These are phyloP conservation scores for Tardiomyces depauwii DNA, from an alignment of 1,139 yeast genomes.

Conservation along the genomic window DNA sequence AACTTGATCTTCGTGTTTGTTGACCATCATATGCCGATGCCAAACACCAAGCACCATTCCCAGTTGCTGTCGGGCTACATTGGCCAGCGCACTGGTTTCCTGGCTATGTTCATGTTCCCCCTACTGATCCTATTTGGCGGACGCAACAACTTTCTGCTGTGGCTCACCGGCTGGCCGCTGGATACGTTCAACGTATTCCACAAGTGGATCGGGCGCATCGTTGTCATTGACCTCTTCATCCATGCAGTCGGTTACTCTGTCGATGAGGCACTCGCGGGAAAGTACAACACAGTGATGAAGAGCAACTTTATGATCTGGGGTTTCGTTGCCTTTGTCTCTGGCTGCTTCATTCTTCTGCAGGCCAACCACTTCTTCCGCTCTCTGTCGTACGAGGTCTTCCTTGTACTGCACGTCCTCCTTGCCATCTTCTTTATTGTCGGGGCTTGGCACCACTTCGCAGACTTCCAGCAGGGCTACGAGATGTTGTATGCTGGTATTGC, in stretches of 20 bases:
- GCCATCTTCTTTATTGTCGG: constrained; percentile 47
- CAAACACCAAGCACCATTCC: constrained; percentile 26
- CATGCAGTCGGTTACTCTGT: constrained; percentile 20
- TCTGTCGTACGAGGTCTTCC: constrained; percentile 50
- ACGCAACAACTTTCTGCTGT: constrained; percentile 54
- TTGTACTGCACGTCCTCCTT: constrained; percentile 44
- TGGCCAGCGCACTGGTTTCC: constrained; percentile 8
- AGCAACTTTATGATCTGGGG: constrained; percentile 40
- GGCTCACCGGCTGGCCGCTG: constrained; percentile 56
- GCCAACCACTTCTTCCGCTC: constrained; percentile 43
- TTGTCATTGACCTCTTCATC: constrained; percentile 33
- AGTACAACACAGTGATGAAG: constrained; percentile 8
- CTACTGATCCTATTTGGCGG: constrained; percentile 47
- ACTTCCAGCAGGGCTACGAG: constrained; percentile 36
- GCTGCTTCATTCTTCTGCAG: constrained; percentile 33
- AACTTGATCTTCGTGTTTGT: constrained; percentile 30
- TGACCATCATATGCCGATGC: constrained; percentile 30
- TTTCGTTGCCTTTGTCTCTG: constrained; percentile 33
- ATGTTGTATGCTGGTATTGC: constrained; percentile 41
- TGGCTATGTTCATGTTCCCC: constrained; percentile 26
- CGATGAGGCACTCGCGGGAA: constrained; percentile 3
- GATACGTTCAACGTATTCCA: constrained; percentile 53
- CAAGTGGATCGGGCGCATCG: constrained; percentile 51
- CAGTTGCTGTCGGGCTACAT: background rate
- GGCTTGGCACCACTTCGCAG: constrained; percentile 46